A percentile compares a stretch with the other conserved stretches of the same genome.
These are phyloP conservation scores for Wickerhamomyces chaumierensis DNA, from an alignment of 805 yeast genomes.

Conservation along the genomic window DNA sequence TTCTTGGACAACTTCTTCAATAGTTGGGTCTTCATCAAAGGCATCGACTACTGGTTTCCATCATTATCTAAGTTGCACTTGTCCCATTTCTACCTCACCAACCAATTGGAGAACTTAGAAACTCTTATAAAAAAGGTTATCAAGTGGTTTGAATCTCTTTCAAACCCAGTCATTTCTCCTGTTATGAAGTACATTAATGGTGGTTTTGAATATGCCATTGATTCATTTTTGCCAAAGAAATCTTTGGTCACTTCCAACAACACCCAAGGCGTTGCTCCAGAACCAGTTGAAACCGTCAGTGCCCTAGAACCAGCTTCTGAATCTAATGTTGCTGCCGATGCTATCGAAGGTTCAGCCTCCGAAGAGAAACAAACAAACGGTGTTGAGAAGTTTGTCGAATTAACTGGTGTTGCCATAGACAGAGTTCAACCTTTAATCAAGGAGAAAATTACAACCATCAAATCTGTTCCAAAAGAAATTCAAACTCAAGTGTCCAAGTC, in stretches of 20 bases:
- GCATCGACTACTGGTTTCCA: neutral
- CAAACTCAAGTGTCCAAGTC: neutral
- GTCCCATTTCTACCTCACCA: neutral
- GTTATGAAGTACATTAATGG: neutral
- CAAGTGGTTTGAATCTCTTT: neutral
- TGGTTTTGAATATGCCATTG: neutral
- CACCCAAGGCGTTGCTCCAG: neutral
- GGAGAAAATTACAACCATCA: neutral
- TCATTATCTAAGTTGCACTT: neutral
- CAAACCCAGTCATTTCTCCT: neutral
- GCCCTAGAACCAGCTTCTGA: neutral
- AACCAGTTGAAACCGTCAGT: neutral
- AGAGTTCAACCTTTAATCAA: neutral
- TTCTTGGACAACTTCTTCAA: neutral
- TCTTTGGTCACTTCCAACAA: neutral
- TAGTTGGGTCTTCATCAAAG: neutral
- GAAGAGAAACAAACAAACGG: neutral
- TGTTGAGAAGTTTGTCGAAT: neutral
- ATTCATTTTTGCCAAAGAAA: neutral
- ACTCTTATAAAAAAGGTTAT: neutral
- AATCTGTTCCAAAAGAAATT: neutral
- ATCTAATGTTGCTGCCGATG: neutral
- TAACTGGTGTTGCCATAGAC: neutral
- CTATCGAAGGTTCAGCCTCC: neutral
- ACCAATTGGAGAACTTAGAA: neutral